Percentiles rank a stretch among this genome's conserved stretches.
Conservation (phyloP, 2,329 filamentous ascomycete genomes). For the Dothidotthia symphoricarpi region DNA sequence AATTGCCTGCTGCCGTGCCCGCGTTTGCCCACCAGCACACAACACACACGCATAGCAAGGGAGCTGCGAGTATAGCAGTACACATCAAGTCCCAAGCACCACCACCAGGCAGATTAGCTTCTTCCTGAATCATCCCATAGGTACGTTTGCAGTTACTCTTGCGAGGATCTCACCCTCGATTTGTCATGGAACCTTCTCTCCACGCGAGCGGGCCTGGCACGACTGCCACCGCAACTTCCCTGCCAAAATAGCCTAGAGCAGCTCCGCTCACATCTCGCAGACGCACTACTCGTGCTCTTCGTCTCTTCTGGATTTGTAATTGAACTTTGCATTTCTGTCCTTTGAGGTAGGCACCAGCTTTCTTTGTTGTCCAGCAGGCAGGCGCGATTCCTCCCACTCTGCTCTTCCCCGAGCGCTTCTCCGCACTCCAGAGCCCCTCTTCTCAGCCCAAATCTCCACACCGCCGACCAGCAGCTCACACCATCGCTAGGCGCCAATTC, state of each 20-base stretch:
- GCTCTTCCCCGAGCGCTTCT: not conserved
- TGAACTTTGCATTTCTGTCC: constrained; percentile 7
- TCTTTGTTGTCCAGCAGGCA: too few relatives aligned
- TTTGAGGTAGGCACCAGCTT: constrained; percentile 16
- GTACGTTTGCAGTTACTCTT: constrained; percentile 20
- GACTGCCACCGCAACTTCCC: constrained; percentile 11
- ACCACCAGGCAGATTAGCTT: constrained; percentile 38
- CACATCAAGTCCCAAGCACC: constrained; percentile 31
- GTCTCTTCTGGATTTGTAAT: constrained; percentile 19
- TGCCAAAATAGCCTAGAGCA: constrained; percentile 8
- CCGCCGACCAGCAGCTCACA: constrained; percentile 3
- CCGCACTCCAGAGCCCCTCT: constrained; percentile 2
- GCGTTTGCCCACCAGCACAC: not conserved
- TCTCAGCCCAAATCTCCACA: constrained; percentile 5
- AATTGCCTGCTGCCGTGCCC: constrained; percentile 15
- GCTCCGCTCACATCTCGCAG: constrained; percentile 23
- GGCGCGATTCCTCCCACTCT: not conserved
- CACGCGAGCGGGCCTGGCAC: constrained; percentile 8
- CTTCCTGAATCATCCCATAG: constrained; percentile 22
- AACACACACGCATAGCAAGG: constrained; percentile 26
- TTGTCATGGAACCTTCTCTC: constrained; percentile 1
- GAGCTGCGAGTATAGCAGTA: constrained; percentile 36
- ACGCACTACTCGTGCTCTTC: constrained; percentile 18
- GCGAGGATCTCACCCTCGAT: constrained; percentile 10
- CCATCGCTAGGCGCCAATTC: constrained; percentile 9